Base-by-base conservation (phyloP, 352 stramenopile species). In the Globisporangium spinosum region DNA sequence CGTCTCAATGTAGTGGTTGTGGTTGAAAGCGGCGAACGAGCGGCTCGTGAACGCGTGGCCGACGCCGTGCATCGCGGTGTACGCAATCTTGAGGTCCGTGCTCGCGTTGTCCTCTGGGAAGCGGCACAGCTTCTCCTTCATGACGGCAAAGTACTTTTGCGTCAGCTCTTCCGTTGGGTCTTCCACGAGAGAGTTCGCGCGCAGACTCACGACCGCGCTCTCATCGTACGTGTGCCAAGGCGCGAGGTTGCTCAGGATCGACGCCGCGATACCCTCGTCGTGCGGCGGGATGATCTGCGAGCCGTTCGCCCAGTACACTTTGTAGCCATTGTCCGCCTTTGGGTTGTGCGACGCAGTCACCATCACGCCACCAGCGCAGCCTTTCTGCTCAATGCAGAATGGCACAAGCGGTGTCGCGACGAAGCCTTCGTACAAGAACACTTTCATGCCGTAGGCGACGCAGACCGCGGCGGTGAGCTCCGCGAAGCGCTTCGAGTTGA, bases 61-160 rank as follows among this genome's bases (percentile, higher is more conserved):
- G 38, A 99, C 94, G 60, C 98, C 98, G 79, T 99, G 98, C 97
- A 99, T 99, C 60, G 98, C 97, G 9, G 96, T 98, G 75, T 99
- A 99, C 10, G 89, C 89, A 75, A 99, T 77, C 71, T 91, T 96
- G 51, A 92, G 76, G 40, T 66, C 59, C 34, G 83, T 77, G 34
- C 38, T 74, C 17, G 71, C 62, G 64, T 97, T 96, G 68, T 87
- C 77, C 25, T 80, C 71, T 1, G 81, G 75, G 65, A 87, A 93
- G 58, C 88, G 83, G 60, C 84, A 95, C 35, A 95, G 70, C 0
- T 69, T 69, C 34, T 72, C 67, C 49, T 77, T 63, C 43, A 93
- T 76, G 12, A 68, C 66, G 22, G 72, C 71, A 59, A 95, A 96
- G 77, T 97, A 97, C 43, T 64, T 43, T n/a, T 77, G 60, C 22